A percentile compares a stretch with the other conserved stretches of the same genome.
Conservation (phyloP, 176 grass and related monocot genomes). For the Carex cristatella region DNA sequence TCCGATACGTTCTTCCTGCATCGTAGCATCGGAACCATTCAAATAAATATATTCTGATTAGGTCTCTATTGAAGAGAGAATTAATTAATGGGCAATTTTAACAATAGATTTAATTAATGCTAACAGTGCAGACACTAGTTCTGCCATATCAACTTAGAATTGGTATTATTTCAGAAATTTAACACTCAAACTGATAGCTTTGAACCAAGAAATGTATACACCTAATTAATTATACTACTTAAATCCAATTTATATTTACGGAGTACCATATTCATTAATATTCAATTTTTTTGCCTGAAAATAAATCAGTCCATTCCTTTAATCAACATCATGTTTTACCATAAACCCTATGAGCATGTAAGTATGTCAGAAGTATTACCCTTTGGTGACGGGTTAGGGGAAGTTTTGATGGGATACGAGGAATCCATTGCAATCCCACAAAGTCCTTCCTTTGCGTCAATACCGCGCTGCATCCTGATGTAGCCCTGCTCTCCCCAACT, state of each 20-base stretch:
- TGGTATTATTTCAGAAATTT: background rate
- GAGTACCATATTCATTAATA: background rate
- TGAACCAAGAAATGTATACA: background rate
- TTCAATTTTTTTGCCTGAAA: background rate
- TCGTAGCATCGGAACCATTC: background rate
- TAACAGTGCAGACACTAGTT: background rate
- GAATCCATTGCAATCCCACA: constrained; percentile 88
- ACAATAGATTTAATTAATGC: background rate
- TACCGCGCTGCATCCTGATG: constrained; percentile 56
- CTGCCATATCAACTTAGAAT: background rate
- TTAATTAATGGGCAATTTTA: background rate
- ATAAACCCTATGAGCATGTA: background rate
- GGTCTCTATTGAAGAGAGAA: background rate
- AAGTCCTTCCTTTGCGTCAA: constrained; percentile 31
- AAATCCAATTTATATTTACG: background rate
- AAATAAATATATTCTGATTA: background rate
- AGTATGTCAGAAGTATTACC: background rate
- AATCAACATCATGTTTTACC: background rate
- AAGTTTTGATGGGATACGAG: constrained; percentile 62
- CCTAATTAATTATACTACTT: background rate
- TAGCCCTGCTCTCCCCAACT: constrained; percentile 61
- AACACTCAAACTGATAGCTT: background rate
- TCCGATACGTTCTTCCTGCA: constrained; percentile 11
- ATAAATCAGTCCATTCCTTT: background rate
- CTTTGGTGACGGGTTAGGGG: constrained; percentile 37